Percentiles rank a stretch among this genome's conserved stretches.
Evolutionary conservation across 768 basidiomycete genomes (phyloP).

Genomic region (Boletus rubroflammeus): DNA sequence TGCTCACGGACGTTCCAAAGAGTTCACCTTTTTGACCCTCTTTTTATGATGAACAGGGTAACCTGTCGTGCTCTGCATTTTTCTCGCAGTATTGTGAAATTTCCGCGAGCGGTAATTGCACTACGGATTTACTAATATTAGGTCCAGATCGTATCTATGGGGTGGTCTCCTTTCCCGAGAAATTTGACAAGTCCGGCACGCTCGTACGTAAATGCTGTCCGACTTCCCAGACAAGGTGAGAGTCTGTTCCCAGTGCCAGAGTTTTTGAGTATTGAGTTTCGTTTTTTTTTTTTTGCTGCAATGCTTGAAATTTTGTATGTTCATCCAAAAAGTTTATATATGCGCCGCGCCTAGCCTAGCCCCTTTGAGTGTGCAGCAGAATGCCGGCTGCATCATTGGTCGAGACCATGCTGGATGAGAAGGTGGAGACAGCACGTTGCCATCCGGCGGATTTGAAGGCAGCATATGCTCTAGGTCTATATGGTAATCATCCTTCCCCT

Average conservation of each 20-base stretch:
- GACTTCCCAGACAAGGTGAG: constrained; percentile 26
- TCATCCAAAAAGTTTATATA: neutral
- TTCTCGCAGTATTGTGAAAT: constrained; percentile 28
- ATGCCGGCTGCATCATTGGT: constrained; percentile 6
- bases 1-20: constrained; percentile 1
- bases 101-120: constrained; percentile 29
- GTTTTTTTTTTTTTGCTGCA: neutral
- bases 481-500: constrained; percentile 18
- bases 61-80: constrained; percentile 19
- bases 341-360: neutral
- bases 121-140: constrained; percentile 26
- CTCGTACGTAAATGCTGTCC: constrained; percentile 26
- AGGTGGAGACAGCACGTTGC: constrained; percentile 15
- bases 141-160: constrained; percentile 23
- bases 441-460: constrained; percentile 6
- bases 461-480: constrained; percentile 8
- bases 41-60: constrained; percentile 4
- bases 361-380: neutral
- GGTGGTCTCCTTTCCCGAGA: constrained; percentile 18
- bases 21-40: constrained; percentile 1
- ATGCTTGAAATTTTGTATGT: neutral
- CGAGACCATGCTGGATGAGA: constrained; percentile 11
- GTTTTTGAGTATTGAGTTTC: constrained; percentile 23
- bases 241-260: constrained; percentile 8
- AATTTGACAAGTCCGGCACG: constrained; percentile 15